Conservation (phyloP, 1,284 basidiomycete species). For the Chiua sp. region DNA sequence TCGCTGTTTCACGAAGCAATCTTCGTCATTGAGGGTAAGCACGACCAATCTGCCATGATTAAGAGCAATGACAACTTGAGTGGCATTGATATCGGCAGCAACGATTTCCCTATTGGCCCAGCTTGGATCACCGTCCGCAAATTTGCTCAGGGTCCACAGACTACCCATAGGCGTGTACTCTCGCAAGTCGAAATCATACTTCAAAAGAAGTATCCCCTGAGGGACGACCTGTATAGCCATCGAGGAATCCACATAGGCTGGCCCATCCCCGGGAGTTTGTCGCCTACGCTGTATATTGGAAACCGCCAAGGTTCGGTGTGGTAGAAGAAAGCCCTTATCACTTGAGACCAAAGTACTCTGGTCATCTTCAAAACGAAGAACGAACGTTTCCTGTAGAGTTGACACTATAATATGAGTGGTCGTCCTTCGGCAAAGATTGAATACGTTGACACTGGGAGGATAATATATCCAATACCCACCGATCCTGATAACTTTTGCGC, state of each 20-base stretch:
- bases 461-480: slow-evolving; percentile 48
- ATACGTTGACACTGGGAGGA: not conserved
- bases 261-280: slow-evolving; percentile 35
- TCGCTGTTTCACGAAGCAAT: slow-evolving; percentile 43
- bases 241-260: slow-evolving; percentile 55
- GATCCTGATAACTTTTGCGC: slow-evolving; percentile 50
- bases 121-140: slow-evolving; percentile 23
- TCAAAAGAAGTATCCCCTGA: slow-evolving; percentile 56
- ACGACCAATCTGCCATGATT: slow-evolving; percentile 60
- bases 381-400: slow-evolving; percentile 55
- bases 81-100: slow-evolving; percentile 67
- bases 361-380: slow-evolving; percentile 55
- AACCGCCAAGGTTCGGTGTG: slow-evolving; percentile 68
- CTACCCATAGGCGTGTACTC: slow-evolving; percentile 40
- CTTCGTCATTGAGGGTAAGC: slow-evolving; percentile 53
- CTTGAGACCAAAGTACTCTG: slow-evolving; percentile 40
- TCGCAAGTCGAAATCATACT: slow-evolving; percentile 49
- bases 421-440: slow-evolving; percentile 37
- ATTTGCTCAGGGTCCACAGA: slow-evolving; percentile 39
- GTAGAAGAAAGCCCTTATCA: slow-evolving; percentile 50
- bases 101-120: slow-evolving; percentile 58
- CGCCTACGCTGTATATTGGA: slow-evolving; percentile 54
- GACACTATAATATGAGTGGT: slow-evolving; percentile 66
- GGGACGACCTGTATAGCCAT: slow-evolving; percentile 77
- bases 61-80: slow-evolving; percentile 70